phyloP scores from a whole-genome alignment of 2,329 filamentous ascomycete genomes.

The Trichoderma hamatum region DNA sequence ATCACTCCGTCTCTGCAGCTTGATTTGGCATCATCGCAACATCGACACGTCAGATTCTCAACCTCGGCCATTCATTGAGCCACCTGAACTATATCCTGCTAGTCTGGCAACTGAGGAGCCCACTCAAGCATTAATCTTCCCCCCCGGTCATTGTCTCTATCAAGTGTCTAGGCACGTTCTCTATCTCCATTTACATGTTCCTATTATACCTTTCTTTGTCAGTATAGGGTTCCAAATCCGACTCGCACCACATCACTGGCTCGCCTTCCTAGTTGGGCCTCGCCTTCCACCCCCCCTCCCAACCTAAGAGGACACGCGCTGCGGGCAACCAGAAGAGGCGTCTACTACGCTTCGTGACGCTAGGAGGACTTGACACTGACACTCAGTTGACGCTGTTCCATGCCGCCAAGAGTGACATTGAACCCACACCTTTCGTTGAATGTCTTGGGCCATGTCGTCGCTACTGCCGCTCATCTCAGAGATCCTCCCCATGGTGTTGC shows the following conservation, averaged over 20 bases:
- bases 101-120: neutral
- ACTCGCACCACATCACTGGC: constrained; percentile 25
- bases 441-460: constrained; percentile 48
- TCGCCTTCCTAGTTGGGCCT: constrained; percentile 31
- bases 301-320: constrained; percentile 15
- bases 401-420: constrained; percentile 19
- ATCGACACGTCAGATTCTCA: constrained; percentile 16
- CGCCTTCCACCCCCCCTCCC: constrained; percentile 13
- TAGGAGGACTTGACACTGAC: neutral
- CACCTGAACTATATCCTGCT: neutral
- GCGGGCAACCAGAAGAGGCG: constrained; percentile 9
- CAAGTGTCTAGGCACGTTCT: neutral
- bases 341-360: constrained; percentile 13
- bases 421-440: neutral
- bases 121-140: neutral
- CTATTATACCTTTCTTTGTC: constrained; percentile 6
- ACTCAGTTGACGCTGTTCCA: constrained; percentile 8
- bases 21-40: constrained; percentile 17
- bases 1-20: constrained; percentile 7
- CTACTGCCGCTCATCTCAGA: constrained; percentile 60
- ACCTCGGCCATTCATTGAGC: neutral
- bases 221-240: constrained; percentile 7
- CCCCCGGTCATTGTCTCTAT: neutral
- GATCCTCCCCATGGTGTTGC: constrained; percentile 62
- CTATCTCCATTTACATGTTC: neutral